These are phyloP conservation scores for Geotrichum aggregatum DNA, from an alignment of 1,139 yeast genomes.

Conservation along the genomic window DNA sequence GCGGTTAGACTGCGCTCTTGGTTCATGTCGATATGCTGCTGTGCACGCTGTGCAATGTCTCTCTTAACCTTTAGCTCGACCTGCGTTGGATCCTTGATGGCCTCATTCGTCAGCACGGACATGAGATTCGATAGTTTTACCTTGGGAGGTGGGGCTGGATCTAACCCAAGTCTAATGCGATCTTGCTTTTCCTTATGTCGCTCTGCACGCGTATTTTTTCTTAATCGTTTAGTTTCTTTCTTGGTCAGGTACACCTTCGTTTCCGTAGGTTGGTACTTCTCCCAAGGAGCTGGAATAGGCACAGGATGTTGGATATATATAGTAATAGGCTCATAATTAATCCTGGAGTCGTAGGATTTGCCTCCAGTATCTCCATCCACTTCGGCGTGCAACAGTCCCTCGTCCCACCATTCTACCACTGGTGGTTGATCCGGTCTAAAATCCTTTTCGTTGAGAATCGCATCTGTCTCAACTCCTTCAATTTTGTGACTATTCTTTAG, in stretches of 20 bases:
- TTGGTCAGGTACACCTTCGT: slow-evolving; percentile 64
- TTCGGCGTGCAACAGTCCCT: slow-evolving; percentile 39
- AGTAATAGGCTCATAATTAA: slow-evolving; percentile 40
- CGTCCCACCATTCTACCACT: slow-evolving; percentile 79
- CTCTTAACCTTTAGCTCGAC: slow-evolving; percentile 68
- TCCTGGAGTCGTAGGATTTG: slow-evolving; percentile 29
- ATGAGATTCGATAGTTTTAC: slow-evolving; percentile 76
- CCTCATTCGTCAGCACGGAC: slow-evolving; percentile 80
- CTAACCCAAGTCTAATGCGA: slow-evolving; percentile 71
- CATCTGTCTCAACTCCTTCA: slow-evolving; percentile 18
- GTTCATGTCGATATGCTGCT: slow-evolving; percentile 60
- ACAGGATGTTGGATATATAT: slow-evolving; percentile 78
- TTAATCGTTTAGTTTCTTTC: slow-evolving; percentile 66
- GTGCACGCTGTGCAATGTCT: slow-evolving; percentile 62
- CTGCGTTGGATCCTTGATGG: slow-evolving; percentile 85
- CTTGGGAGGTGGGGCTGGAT: slow-evolving; percentile 87
- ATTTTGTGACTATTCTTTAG: slow-evolving; percentile 25
- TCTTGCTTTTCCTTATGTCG: slow-evolving; percentile 70
- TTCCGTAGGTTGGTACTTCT: slow-evolving; percentile 43
- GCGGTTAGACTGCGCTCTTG: slow-evolving; percentile 56
- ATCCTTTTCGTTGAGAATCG: slow-evolving; percentile 14
- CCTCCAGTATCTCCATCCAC: slow-evolving; percentile 39
- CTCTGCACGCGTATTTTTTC: slow-evolving; percentile 66
- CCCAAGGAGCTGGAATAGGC: slow-evolving; percentile 58
- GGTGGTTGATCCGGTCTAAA: slow-evolving; percentile 49